phyloP scores from a whole-genome alignment of 768 basidiomycete genomes.

The Trichaptum fuscoviolaceum region DNA sequence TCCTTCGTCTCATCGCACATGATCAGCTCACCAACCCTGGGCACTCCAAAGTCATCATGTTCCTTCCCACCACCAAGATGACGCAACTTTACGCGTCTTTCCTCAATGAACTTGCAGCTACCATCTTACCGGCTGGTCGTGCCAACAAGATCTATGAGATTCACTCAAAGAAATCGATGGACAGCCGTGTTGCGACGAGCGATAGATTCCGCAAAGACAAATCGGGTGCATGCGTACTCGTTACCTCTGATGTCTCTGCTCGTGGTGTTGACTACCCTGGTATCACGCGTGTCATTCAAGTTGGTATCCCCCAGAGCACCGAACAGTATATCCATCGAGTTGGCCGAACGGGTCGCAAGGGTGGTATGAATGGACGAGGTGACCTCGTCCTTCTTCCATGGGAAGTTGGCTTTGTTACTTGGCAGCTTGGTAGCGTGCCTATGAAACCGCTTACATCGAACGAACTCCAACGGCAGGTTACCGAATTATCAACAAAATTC shows the following conservation, averaged over 20 bases:
- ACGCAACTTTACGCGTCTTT: slow-evolving; percentile 70
- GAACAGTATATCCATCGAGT: slow-evolving; percentile 86
- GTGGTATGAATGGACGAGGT: slow-evolving; percentile 52
- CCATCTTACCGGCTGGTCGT: slow-evolving; percentile 43
- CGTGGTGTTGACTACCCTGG: slow-evolving; percentile 87
- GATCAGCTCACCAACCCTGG: slow-evolving; percentile 74
- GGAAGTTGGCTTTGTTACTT: slow-evolving; percentile 65
- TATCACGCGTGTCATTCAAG: slow-evolving; percentile 85
- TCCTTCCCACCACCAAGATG: slow-evolving; percentile 81
- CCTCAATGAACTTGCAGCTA: slow-evolving; percentile 42
- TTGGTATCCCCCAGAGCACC: slow-evolving; percentile 66
- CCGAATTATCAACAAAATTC: slow-evolving; percentile 38
- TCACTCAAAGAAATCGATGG: slow-evolving; percentile 70
- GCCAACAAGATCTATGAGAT: slow-evolving; percentile 68
- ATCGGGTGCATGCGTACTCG: slow-evolving; percentile 53
- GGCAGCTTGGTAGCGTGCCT: slow-evolving; percentile 61
- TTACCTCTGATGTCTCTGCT: slow-evolving; percentile 87
- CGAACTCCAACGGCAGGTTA: slow-evolving; percentile 42
- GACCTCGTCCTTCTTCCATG: slow-evolving; percentile 79
- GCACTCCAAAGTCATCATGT: slow-evolving; percentile 72
- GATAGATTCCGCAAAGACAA: slow-evolving; percentile 53
- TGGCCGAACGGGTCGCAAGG: slow-evolving; percentile 76
- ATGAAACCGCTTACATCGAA: slow-evolving; percentile 52
- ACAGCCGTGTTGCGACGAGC: slow-evolving; percentile 50
- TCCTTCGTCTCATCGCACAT: slow-evolving; percentile 75